These are phyloP conservation scores for Candida awuae DNA, from an alignment of 805 yeast species.

Conservation along the genomic window DNA sequence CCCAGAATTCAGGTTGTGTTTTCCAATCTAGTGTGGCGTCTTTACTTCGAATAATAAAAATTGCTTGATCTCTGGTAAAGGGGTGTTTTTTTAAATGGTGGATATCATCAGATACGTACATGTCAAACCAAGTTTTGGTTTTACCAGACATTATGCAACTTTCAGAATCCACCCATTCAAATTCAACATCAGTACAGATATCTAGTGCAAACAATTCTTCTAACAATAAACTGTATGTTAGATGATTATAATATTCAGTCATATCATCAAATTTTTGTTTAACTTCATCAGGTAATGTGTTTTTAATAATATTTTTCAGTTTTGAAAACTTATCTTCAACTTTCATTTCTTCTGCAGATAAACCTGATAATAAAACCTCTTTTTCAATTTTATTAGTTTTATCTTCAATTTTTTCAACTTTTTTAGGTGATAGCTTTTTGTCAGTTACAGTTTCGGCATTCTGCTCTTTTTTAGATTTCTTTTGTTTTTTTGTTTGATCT, in stretches of 20 bases:
- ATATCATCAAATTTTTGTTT: conserved; percentile 36
- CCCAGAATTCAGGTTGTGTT: conserved; percentile 42
- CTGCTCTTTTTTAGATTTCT: too few species aligned
- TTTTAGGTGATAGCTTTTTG: not conserved
- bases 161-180: conserved; percentile 19
- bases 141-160: conserved; percentile 37
- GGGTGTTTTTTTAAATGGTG: conserved; percentile 50
- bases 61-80: conserved; percentile 49
- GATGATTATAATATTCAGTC: conserved; percentile 46
- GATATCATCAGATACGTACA: conserved; percentile 43
- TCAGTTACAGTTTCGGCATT: not conserved
- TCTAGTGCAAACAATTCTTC: conserved; percentile 49
- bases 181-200: conserved; percentile 38
- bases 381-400: too few species aligned
- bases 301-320: conserved; percentile 16
- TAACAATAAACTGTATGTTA: conserved; percentile 52
- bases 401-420: too few species aligned
- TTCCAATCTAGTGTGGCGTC: conserved; percentile 32
- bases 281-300: conserved; percentile 17
- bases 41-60: conserved; percentile 40
- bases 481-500: too few species aligned
- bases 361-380: too few species aligned
- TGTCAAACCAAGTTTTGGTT: conserved; percentile 39
- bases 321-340: conserved; percentile 11
- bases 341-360: not conserved